Evolutionary conservation across 192 early-diverging fungal species (phyloP), one percentile per base, ranked within the genome.

Genomic region (Cladochytrium replicatum): DNA sequence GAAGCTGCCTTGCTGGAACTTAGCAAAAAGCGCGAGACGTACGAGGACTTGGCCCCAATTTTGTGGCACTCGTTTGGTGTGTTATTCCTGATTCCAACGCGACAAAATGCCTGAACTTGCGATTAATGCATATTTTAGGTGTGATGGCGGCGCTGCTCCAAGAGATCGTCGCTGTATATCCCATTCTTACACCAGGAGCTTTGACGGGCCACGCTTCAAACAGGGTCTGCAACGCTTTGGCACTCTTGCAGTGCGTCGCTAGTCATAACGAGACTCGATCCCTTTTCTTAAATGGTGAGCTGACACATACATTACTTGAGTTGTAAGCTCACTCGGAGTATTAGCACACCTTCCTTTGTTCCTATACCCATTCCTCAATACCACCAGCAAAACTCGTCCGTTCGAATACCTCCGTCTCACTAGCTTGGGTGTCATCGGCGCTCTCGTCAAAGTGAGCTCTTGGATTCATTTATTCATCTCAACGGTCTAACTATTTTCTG

Each of bases 311-410:
- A 8, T 13, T 43, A 21, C 24, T 46, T 25, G 13, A n/a, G 13
- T 61, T 17, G 30, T 29, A 32, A 9, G 30, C 2, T 23, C 41
- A 30, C n/a, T n/a, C n/a, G n/a, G n/a, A n/a, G n/a, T n/a, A 32
- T 64, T 46, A 78, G 91, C 94, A 23, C 91, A 96, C 58, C 90
- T 98, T 50, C 91, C 93, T 0, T 73, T 94, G 50, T 91, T 95
- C 49, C 78, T 98, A n/a, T 98, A 98, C 44, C 94, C 94, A 24
- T 96, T 94, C 63, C 73, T 98, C 41, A 96, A 93, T 70, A 98
- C 93, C 19, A 87, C 86, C 11, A 87, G 82, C 72, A 96, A 92
- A 63, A 86, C 88, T 17, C 76, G 91, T 30, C 91, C 91, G 23
- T 96, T 94, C 65, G 94, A 98, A 58, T 96, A 98, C 57, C 66